Conservation (phyloP, 2,329 filamentous ascomycete genomes). For the Sclerotinia glacialis region DNA sequence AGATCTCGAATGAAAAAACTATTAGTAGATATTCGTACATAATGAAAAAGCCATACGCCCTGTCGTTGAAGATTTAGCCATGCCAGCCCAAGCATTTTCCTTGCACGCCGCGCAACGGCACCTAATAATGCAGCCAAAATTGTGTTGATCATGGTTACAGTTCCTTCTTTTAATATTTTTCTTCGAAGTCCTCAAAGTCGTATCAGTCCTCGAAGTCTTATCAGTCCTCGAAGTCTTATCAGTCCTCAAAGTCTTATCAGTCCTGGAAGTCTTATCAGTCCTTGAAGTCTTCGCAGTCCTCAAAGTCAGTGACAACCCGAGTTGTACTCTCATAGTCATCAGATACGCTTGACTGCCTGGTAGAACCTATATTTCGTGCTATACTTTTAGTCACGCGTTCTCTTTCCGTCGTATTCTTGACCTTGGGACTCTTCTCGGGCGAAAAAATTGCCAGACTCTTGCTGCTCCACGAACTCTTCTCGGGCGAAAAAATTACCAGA, state of each 20-base stretch:
- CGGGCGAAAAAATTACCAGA: conserved; percentile 29
- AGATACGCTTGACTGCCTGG: conserved; percentile 7
- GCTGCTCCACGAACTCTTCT: conserved; percentile 28
- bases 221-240: conserved; percentile 17
- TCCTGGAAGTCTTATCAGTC: conserved; percentile 18
- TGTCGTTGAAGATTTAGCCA: conserved; percentile 33
- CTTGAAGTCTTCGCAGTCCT: too few species aligned
- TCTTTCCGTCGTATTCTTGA: conserved; percentile 20
- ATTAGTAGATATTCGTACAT: conserved; percentile 34
- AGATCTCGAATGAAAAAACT: conserved; percentile 23
- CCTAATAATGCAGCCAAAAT: conserved; percentile 17
- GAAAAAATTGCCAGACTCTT: conserved; percentile 32
- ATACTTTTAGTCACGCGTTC: conserved; percentile 26
- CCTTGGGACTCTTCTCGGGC: conserved; percentile 21
- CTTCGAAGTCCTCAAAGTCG: conserved; percentile 2
- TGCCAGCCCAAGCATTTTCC: conserved; percentile 21
- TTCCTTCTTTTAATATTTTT: conserved; percentile 10
- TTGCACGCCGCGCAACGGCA: neutral
- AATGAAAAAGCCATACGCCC: conserved; percentile 20
- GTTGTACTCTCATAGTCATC: conserved; percentile 29
- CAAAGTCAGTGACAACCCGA: conserved; percentile 27
- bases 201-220: conserved; percentile 13
- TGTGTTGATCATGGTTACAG: conserved; percentile 7
- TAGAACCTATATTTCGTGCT: conserved; percentile 26
- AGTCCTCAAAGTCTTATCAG: neutral